phyloP scores from a whole-genome alignment of 257 asterid species.

The Plantago major region DNA sequence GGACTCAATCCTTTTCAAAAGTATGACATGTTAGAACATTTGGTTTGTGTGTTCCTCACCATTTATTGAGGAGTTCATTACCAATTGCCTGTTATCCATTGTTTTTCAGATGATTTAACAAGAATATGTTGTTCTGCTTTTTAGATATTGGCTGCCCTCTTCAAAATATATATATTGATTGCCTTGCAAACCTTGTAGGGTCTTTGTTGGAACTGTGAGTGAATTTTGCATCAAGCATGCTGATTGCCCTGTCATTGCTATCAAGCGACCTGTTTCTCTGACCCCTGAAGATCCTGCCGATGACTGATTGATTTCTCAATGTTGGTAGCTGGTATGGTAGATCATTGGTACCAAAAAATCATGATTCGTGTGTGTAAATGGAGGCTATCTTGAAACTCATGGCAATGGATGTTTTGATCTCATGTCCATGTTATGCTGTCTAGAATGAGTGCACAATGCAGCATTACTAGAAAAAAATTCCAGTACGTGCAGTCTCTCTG shows the following conservation, averaged over 20 bases:
- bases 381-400: slow-evolving; percentile 2
- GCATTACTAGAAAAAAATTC: too few relatives aligned
- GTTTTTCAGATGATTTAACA: too few relatives aligned
- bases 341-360: too few relatives aligned
- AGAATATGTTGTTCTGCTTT: too few relatives aligned
- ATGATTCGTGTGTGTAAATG: too few relatives aligned
- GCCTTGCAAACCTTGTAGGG: slow-evolving; percentile 68
- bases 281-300: slow-evolving; percentile 57
- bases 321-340: too few relatives aligned
- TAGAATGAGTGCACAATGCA: too few relatives aligned
- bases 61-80: not conserved
- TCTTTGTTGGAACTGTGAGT: slow-evolving; percentile 89
- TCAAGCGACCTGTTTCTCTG: slow-evolving; percentile 44
- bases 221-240: slow-evolving; percentile 87
- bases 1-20: slow-evolving; percentile 91
- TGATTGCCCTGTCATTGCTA: slow-evolving; percentile 40
- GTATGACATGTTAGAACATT: slow-evolving; percentile 28
- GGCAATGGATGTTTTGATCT: not conserved
- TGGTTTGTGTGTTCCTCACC: not conserved
- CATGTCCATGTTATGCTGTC: too few relatives aligned
- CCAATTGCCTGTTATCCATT: too few relatives aligned
- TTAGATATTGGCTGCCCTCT: too few relatives aligned
- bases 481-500: too few relatives aligned
- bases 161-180: not conserved
- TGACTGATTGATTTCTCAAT: slow-evolving; percentile 35